These are phyloP conservation scores for Thelephora terrestris DNA, from an alignment of 1,284 basidiomycete species.

Conservation along the genomic window DNA sequence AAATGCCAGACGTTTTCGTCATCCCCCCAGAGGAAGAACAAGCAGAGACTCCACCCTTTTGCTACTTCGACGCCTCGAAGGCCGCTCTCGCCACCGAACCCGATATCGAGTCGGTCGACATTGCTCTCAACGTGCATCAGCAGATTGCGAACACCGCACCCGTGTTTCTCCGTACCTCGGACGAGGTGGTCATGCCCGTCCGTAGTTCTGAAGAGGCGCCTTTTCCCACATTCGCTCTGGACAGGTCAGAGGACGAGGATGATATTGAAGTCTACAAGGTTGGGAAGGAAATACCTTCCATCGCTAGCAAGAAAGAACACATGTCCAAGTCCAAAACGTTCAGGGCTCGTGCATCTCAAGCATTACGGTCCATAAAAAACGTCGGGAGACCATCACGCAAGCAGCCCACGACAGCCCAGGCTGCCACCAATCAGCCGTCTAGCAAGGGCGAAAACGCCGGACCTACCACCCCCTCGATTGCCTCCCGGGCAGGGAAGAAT, in stretches of 20 bases:
- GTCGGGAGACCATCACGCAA: slow-evolving; percentile 29
- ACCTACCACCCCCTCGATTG: no score
- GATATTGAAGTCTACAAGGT: slow-evolving; percentile 63
- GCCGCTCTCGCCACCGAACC: slow-evolving; percentile 23
- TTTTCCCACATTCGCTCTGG: slow-evolving; percentile 3
- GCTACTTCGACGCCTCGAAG: slow-evolving; percentile 50
- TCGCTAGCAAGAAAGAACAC: slow-evolving; percentile 8
- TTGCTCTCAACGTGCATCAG: slow-evolving; percentile 26
- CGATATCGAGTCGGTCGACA: slow-evolving; percentile 34
- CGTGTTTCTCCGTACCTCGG: slow-evolving; percentile 20
- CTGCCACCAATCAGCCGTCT: no score
- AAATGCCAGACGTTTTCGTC: slow-evolving; percentile 55
- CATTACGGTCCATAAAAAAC: slow-evolving; percentile 51
- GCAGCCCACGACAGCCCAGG: background rate
- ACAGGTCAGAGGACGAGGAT: slow-evolving; percentile 27
- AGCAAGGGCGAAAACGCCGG: no score
- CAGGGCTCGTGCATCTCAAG: slow-evolving; percentile 47
- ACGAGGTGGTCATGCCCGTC: slow-evolving; percentile 24
- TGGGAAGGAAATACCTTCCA: slow-evolving; percentile 28
- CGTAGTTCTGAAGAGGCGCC: slow-evolving; percentile 8
- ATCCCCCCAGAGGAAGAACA: slow-evolving; percentile 65
- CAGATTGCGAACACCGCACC: slow-evolving; percentile 24
- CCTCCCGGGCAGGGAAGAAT: background rate
- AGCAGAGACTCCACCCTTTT: slow-evolving; percentile 43
- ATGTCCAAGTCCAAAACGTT: slow-evolving; percentile 42